phyloP scores from a whole-genome alignment of 805 yeast genomes.

The Candida ficus region DNA sequence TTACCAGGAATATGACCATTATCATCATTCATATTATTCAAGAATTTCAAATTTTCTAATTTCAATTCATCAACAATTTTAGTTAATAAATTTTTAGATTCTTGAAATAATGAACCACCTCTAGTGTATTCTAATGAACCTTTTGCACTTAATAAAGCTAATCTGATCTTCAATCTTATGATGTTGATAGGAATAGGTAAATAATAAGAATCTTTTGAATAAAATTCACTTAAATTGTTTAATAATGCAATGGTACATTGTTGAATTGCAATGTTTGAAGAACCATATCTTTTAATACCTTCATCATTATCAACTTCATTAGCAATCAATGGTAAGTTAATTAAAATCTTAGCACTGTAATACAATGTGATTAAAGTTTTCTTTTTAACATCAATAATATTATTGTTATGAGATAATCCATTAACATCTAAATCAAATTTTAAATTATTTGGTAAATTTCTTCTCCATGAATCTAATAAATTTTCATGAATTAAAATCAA shows the following conservation, averaged over 20 bases:
- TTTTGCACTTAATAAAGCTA: constrained; percentile 60
- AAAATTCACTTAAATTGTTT: constrained; percentile 41
- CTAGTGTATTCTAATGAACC: constrained; percentile 79
- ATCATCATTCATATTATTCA: constrained; percentile 16
- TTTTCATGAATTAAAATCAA: constrained; percentile 49
- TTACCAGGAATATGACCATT: constrained; percentile 51
- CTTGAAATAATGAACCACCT: constrained; percentile 76
- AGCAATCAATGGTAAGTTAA: constrained; percentile 60
- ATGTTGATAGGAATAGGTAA: constrained; percentile 62
- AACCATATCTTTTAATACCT: constrained; percentile 31
- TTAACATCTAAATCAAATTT: constrained; percentile 60
- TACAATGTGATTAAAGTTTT: constrained; percentile 53
- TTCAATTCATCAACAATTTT: constrained; percentile 46
- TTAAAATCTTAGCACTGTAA: constrained; percentile 56
- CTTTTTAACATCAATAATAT: constrained; percentile 31
- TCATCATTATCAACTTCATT: constrained; percentile 22
- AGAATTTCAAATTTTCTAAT: constrained; percentile 36
- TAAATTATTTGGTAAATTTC: constrained; percentile 57
- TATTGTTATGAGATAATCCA: constrained; percentile 38
- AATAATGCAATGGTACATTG: constrained; percentile 62
- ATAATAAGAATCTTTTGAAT: constrained; percentile 35
- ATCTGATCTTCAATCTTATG: constrained; percentile 57
- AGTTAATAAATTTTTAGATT: constrained; percentile 52
- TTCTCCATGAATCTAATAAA: constrained; percentile 73
- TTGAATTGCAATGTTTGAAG: constrained; percentile 63